These are phyloP conservation scores for Elaeagnus macrophylla DNA, from an alignment of 306 rosid species.

Conservation along the genomic window DNA sequence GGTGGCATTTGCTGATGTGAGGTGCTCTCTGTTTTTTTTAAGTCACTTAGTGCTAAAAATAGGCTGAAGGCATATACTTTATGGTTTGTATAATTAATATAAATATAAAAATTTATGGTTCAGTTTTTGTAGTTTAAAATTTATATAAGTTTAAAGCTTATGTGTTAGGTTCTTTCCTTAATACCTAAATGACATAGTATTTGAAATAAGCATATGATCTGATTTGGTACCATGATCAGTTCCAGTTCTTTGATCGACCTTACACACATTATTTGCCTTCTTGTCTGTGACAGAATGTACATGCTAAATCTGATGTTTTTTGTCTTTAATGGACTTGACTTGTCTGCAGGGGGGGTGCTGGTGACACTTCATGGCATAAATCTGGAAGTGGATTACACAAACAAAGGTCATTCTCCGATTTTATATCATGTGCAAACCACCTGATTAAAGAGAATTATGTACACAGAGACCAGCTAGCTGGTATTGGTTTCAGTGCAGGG, in stretches of 20 bases:
- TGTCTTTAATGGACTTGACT: constrained; percentile 2
- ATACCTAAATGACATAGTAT: no score
- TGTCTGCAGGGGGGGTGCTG: constrained; percentile 69
- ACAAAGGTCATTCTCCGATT: constrained; percentile 65
- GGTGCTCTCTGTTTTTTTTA: constrained; percentile 34
- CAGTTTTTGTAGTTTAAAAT: no score
- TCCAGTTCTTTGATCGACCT: no score
- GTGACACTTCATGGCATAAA: constrained; percentile 65
- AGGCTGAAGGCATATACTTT: no score
- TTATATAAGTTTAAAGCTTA: no score
- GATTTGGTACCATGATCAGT: no score
- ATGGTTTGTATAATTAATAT: no score
- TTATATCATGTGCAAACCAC: constrained; percentile 67
- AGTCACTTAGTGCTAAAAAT: neutral
- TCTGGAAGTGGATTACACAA: constrained; percentile 59
- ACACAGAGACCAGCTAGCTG: constrained; percentile 51
- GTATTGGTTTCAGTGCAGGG: constrained; percentile 85
- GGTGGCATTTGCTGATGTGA: constrained; percentile 85
- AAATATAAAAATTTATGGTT: no score
- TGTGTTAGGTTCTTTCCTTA: no score
- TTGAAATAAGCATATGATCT: no score
- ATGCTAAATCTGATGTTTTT: neutral
- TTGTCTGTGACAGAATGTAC: neutral
- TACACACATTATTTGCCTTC: neutral
- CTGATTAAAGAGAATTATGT: constrained; percentile 56